Base-by-base conservation (phyloP, 495 filamentous ascomycete genomes). In the Podospora didyma region DNA sequence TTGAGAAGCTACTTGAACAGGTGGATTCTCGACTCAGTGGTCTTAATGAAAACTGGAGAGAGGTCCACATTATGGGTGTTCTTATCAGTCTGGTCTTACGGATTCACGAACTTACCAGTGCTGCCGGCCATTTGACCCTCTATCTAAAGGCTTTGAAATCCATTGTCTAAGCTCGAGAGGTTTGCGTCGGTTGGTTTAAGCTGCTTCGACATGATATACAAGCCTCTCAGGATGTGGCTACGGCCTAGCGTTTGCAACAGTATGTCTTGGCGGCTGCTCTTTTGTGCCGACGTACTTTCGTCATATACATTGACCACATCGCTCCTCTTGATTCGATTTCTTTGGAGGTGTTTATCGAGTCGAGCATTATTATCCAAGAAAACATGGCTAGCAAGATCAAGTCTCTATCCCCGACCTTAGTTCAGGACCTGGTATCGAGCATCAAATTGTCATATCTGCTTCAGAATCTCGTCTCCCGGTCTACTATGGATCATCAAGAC, bases 31-130 rank as follows among this genome's bases (percentile, higher is more conserved):
- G 78, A 3, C 58, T 85, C 0, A 48, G 63, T 0, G 64, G 31
- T 20, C 72, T 85, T 14, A 54, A 53, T 5, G 57, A 61, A 1
- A 85, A 81, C 51, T 85, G 78, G 80, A 68, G 83, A 21, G 83
- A 86, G 44, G 58, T 59, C 1, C 57, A 75, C 44, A 64, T 67
- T 7, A 81, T 84, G 78, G 73, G 77, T 10, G 65, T 72, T 3
- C 56, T 83, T 0, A 71, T 82, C 37, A 75, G 75, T 0, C 56
- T 83, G 4, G 50, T 12, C 57, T 71, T 53, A 3, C 79, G 0
- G 49, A 46, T 39, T 23, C 57, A 53, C 49, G 68, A 46, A 22
- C 44, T 64, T 11, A 53, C 58, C 2, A 44, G 35, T 3, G 47
- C 35, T 14, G 44, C 46, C 17, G 46, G 47, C 3, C 10, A 61